Evolutionary conservation across 768 basidiomycete species (phyloP).

Genomic region (Leccinum sublutescens): DNA sequence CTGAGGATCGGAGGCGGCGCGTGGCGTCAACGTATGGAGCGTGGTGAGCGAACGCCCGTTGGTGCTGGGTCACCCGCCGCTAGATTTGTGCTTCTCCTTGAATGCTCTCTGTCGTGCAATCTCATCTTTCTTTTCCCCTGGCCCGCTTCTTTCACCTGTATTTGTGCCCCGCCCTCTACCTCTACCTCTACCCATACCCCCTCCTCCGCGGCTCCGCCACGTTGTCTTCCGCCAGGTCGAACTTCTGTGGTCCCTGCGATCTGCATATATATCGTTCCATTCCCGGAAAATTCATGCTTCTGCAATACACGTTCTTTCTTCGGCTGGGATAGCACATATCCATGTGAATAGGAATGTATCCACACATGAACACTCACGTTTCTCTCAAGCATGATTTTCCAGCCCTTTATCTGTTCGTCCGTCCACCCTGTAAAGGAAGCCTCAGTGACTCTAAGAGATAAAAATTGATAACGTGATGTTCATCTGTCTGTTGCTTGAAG

Average conservation of each 20-base stretch:
- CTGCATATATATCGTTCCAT: conserved; percentile 34
- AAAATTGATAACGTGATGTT: conserved; percentile 11
- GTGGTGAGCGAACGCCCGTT: no score
- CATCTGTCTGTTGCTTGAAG: conserved; percentile 68
- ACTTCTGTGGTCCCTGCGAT: conserved; percentile 2
- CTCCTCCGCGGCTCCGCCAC: conserved; percentile 27
- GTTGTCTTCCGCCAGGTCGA: conserved; percentile 15
- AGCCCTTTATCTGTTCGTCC: conserved; percentile 90
- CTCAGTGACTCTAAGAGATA: background rate
- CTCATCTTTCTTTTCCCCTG: conserved; percentile 38
- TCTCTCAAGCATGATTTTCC: conserved; percentile 85
- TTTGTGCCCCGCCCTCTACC: conserved; percentile 38
- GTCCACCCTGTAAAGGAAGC: conserved; percentile 51
- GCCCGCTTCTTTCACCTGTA: conserved; percentile 31
- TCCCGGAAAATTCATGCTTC: conserved; percentile 77
- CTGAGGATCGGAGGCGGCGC: no score
- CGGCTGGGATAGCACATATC: conserved; percentile 43
- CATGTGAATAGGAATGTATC: conserved; percentile 11
- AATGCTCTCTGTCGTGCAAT: conserved; percentile 58
- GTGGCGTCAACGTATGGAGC: no score
- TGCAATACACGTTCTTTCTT: conserved; percentile 70
- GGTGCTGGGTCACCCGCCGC: conserved; percentile 33
- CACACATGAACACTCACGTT: conserved; percentile 54
- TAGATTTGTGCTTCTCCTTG: conserved; percentile 82
- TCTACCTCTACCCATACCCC: conserved; percentile 37